A percentile compares a stretch with the other conserved stretches of the same genome.
Evolutionary conservation across 2,329 filamentous ascomycete genomes (phyloP).

Genomic region (Xylariaceae sp.): DNA sequence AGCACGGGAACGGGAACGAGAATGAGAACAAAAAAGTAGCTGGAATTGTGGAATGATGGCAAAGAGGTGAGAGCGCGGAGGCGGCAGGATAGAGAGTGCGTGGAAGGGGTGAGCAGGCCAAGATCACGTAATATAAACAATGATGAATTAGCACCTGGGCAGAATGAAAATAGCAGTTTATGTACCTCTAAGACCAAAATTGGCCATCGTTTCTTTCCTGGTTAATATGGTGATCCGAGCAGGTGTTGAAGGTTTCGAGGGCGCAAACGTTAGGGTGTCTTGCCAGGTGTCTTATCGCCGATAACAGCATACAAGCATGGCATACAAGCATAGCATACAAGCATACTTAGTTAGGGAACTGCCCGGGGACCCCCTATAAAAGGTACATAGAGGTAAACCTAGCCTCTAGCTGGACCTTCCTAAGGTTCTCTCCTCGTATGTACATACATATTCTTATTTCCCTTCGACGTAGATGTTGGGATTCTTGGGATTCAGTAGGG

Average conservation of each 20-base stretch:
- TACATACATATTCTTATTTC: background rate
- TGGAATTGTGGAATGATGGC: background rate
- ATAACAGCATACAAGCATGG: too few relatives aligned
- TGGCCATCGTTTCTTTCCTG: background rate
- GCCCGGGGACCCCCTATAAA: too few relatives aligned
- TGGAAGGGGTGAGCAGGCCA: too few relatives aligned
- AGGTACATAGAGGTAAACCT: background rate
- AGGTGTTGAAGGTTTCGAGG: background rate
- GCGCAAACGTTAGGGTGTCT: background rate
- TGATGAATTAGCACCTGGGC: too few relatives aligned
- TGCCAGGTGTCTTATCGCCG: background rate
- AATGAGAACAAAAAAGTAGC: background rate
- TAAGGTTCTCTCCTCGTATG: background rate
- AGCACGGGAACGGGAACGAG: background rate
- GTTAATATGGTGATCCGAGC: background rate
- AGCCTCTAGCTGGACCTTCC: background rate
- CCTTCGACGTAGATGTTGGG: background rate
- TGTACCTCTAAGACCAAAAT: background rate
- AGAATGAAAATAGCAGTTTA: too few relatives aligned
- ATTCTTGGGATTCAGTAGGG: background rate
- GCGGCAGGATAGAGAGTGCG: too few relatives aligned
- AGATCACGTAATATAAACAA: too few relatives aligned
- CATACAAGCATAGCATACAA: too few relatives aligned
- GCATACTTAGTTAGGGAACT: too few relatives aligned
- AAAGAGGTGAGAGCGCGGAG: background rate